These are phyloP conservation scores for Chaetomiaceae sp. DNA, from an alignment of 2,329 filamentous ascomycete genomes.

Conservation along the genomic window DNA sequence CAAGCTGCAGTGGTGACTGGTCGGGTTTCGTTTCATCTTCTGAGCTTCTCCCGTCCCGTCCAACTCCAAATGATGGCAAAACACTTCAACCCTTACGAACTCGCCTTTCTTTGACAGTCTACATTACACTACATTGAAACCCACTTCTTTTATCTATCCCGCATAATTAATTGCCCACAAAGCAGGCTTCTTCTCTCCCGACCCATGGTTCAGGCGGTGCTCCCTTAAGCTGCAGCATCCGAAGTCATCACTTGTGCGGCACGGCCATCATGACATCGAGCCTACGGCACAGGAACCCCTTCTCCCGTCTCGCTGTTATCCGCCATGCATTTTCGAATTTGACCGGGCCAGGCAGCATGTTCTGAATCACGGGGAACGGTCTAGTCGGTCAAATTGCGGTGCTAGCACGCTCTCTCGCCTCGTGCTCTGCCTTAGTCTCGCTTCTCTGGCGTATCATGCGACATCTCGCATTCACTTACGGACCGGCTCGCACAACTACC, in stretches of 20 bases:
- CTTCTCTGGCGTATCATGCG: background rate
- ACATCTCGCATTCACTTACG: background rate
- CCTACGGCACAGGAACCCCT: background rate
- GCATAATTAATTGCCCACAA: background rate
- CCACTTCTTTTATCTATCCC: background rate
- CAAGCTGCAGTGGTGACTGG: too few species aligned
- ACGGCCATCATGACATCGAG: background rate
- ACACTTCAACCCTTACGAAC: too few species aligned
- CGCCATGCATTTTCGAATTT: too few species aligned
- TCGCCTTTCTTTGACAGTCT: too few species aligned
- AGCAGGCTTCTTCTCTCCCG: background rate
- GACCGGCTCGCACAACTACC: slow-evolving; percentile 1
- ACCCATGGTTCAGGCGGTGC: background rate
- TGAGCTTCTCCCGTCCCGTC: too few species aligned
- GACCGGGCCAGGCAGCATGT: background rate
- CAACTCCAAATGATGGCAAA: too few species aligned
- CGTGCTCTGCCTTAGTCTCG: background rate
- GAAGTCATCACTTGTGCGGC: background rate
- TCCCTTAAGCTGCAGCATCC: background rate
- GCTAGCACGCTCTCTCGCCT: too few species aligned
- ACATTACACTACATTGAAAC: too few species aligned
- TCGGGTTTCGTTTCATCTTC: too few species aligned
- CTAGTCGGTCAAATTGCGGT: background rate
- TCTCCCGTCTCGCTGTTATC: background rate
- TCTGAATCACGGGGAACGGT: background rate